phyloP scores from a whole-genome alignment of 306 rosid genomes.

The Rosa persica region DNA sequence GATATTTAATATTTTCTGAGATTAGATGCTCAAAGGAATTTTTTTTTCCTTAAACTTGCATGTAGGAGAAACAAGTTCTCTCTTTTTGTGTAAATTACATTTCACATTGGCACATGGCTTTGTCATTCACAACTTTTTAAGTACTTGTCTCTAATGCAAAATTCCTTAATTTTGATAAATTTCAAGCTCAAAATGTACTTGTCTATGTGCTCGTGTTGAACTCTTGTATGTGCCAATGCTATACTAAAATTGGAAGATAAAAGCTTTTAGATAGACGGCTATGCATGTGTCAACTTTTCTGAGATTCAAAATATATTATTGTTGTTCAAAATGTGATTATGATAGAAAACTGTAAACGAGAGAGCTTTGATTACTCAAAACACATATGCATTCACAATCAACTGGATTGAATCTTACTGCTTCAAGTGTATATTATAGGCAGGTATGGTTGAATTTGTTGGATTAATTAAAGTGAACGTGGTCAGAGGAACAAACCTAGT shows the following conservation, averaged over 20 bases:
- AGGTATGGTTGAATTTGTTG: constrained; percentile 96
- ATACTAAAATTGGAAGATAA: neutral
- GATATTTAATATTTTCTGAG: neutral
- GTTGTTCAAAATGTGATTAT: neutral
- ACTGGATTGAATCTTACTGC: constrained; percentile 33
- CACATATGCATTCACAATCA: neutral
- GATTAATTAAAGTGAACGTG: constrained; percentile 88
- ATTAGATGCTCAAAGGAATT: neutral
- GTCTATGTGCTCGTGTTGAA: neutral
- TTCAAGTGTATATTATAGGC: constrained; percentile 60
- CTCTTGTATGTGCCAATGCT: neutral
- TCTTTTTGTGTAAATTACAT: neutral
- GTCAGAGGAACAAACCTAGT: constrained; percentile 86
- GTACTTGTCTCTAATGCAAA: neutral
- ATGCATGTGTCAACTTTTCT: neutral
- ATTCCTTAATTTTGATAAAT: neutral
- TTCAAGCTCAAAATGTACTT: neutral
- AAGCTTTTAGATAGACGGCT: neutral
- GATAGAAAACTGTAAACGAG: neutral
- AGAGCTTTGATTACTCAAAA: neutral
- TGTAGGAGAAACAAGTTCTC: neutral
- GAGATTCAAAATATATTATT: neutral
- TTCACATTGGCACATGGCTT: neutral
- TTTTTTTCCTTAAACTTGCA: neutral
- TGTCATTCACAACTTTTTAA: neutral